Evolutionary conservation across 2,329 filamentous ascomycete species (phyloP), one percentile per base, ranked within the genome.

Genomic region (Chrysosphaeria jannelii): DNA sequence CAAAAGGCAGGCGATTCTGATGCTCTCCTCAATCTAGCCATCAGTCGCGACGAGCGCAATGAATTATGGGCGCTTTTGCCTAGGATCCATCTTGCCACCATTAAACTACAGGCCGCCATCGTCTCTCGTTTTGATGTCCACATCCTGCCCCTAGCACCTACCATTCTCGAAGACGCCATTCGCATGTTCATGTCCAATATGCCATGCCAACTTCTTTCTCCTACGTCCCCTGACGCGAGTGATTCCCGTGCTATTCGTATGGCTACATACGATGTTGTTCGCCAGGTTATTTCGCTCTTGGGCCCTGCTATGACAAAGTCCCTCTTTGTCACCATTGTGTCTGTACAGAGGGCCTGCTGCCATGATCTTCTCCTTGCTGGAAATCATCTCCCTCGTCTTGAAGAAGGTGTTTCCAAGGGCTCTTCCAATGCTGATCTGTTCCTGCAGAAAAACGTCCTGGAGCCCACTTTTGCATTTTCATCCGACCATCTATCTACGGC

Each of bases 1-100:
- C 43, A 23, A 31, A 42, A n/a, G 7, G 16, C 16, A 7, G 46
- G 46, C 32, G 47, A 54, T 29, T 16, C 50, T 31, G 50, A 47
- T 2, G 43, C 61, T n/a, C 58, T 66, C 29, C 50, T 65, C 28
- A 79, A 78, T 33, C 51, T 64, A 6, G 67, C 74, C 30, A 60
- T 85, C 30, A 56, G 64, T 15, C 60, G 69, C 29, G 72, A 88
- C 23, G 81, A 91, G 42, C 67, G 68, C 29, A 75, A 89, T 25
- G 60, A 66, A 21, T 51, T 91, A 4, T 79, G 71, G 59, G 47
- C 56, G 22, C 50, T 60, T 10, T 51, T 91, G 8, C 72, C 79
- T 4, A 51, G 57, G 7, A 57, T 91, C 19, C 76, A 91, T 36
- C 43, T 64, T 9, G 62, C 69, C 9, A 57, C 61, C n/a, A 45